phyloP scores from a whole-genome alignment of 805 yeast genomes.

The Blastobotrys parvus region DNA sequence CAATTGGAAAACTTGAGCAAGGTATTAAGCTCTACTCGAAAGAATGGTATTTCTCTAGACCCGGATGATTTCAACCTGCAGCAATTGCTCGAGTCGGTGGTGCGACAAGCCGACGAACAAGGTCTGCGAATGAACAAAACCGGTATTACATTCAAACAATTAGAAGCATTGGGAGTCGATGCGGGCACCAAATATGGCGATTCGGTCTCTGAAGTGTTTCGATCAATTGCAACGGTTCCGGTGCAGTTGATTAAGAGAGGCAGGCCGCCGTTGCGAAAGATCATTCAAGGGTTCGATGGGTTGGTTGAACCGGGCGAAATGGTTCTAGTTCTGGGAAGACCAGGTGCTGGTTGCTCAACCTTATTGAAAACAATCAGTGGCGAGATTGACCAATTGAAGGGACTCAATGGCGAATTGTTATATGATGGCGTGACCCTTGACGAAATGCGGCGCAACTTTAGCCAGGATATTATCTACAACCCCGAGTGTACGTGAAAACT shows the following conservation, averaged over 20 bases:
- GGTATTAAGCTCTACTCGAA: slow-evolving; percentile 41
- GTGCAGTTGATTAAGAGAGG: background rate
- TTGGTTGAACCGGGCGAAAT: slow-evolving; percentile 56
- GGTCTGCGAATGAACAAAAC: slow-evolving; percentile 30
- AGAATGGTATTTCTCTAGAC: slow-evolving; percentile 8
- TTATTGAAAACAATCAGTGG: slow-evolving; percentile 57
- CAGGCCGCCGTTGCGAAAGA: slow-evolving; percentile 7
- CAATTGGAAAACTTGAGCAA: slow-evolving; percentile 42
- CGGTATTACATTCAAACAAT: slow-evolving; percentile 31
- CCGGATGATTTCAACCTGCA: too few species aligned
- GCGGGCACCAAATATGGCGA: slow-evolving; percentile 32
- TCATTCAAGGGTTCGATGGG: slow-evolving; percentile 21
- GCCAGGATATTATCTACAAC: slow-evolving; percentile 38
- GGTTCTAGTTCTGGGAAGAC: slow-evolving; percentile 61
- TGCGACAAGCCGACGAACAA: slow-evolving; percentile 22
- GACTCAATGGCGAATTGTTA: slow-evolving; percentile 44
- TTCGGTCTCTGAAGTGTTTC: slow-evolving; percentile 37
- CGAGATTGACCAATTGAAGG: slow-evolving; percentile 40
- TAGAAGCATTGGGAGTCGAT: slow-evolving; percentile 32
- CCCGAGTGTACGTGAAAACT: slow-evolving; percentile 25
- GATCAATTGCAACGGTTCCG: slow-evolving; percentile 8
- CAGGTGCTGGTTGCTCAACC: slow-evolving; percentile 77
- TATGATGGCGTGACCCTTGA: slow-evolving; percentile 55
- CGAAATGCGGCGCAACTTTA: slow-evolving; percentile 51
- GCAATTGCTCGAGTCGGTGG: background rate